A percentile compares a stretch with the other conserved stretches of the same genome.
These are phyloP conservation scores for Saccharomycopsis amapae DNA, from an alignment of 805 yeast species.

Conservation along the genomic window DNA sequence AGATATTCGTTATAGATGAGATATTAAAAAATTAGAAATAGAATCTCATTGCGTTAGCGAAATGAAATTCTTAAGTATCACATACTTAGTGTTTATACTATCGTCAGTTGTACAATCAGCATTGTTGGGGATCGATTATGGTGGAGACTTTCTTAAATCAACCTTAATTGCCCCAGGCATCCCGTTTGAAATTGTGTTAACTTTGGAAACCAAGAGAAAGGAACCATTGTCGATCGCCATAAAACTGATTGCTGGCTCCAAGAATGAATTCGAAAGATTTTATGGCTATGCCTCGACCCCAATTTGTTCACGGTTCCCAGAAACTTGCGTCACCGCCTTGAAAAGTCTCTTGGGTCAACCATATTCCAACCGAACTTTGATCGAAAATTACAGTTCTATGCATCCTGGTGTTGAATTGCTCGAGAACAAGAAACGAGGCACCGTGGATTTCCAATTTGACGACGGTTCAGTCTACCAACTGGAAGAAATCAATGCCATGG, in stretches of 20 bases:
- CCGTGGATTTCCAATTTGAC: slow-evolving; percentile 50
- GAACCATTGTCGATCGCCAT: slow-evolving; percentile 76
- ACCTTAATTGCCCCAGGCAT: slow-evolving; percentile 86
- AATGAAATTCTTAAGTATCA: too few relatives aligned
- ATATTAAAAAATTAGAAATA: too few relatives aligned
- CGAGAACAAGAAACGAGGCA: slow-evolving; percentile 38
- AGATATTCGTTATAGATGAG: too few relatives aligned
- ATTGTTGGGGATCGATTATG: slow-evolving; percentile 81
- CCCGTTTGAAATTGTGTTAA: slow-evolving; percentile 78
- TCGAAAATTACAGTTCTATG: slow-evolving; percentile 38
- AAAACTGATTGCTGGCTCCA: slow-evolving; percentile 32
- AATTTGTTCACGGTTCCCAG: slow-evolving; percentile 67
- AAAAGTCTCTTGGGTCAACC: slow-evolving; percentile 68
- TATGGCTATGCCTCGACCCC: slow-evolving; percentile 74
- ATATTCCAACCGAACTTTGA: slow-evolving; percentile 36
- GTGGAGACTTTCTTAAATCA: slow-evolving; percentile 82
- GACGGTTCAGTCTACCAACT: slow-evolving; percentile 37
- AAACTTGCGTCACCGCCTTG: slow-evolving; percentile 53
- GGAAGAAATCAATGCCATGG: slow-evolving; percentile 86
- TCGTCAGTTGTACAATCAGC: too few relatives aligned
- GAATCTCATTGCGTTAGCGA: too few relatives aligned
- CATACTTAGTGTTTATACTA: too few relatives aligned
- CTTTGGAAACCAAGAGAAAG: slow-evolving; percentile 88
- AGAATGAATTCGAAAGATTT: slow-evolving; percentile 53
- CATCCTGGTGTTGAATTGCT: slow-evolving; percentile 57